Evolutionary conservation across 2,329 filamentous ascomycete species (phyloP).

Genomic region (Nigrograna mackinnonii): DNA sequence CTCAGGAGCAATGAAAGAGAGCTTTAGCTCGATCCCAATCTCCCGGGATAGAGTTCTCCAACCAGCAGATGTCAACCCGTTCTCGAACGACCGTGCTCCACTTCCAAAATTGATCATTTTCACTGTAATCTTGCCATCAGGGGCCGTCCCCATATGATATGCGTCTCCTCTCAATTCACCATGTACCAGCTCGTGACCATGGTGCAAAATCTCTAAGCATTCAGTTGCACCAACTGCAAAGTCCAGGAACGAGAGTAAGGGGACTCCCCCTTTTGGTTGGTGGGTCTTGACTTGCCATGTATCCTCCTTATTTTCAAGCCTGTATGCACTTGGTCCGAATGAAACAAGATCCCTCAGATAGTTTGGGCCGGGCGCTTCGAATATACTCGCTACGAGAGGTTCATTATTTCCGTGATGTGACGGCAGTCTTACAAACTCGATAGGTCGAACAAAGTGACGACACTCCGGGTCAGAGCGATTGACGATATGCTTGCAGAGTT

Average conservation of each 20-base stretch:
- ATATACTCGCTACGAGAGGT: slow-evolving; percentile 78
- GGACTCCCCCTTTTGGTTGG: slow-evolving; percentile 59
- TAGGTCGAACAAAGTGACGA: slow-evolving; percentile 76
- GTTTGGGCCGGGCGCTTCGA: slow-evolving; percentile 76
- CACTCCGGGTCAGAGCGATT: slow-evolving; percentile 72
- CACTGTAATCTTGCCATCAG: slow-evolving; percentile 71
- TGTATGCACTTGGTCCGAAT: slow-evolving; percentile 67
- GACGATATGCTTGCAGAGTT: slow-evolving; percentile 75
- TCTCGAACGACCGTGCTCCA: slow-evolving; percentile 85
- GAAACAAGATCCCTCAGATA: slow-evolving; percentile 72
- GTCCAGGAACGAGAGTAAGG: slow-evolving; percentile 78
- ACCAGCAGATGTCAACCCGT: slow-evolving; percentile 80
- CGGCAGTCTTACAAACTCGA: slow-evolving; percentile 77
- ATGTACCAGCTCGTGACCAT: slow-evolving; percentile 82
- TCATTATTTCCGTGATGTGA: slow-evolving; percentile 67
- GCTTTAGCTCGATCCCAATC: slow-evolving; percentile 82
- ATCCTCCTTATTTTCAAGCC: slow-evolving; percentile 17
- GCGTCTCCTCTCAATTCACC: slow-evolving; percentile 90
- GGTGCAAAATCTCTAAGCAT: slow-evolving; percentile 88
- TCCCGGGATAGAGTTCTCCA: slow-evolving; percentile 86
- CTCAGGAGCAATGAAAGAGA: slow-evolving; percentile 91
- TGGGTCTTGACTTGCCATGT: slow-evolving; percentile 16
- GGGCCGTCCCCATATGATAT: slow-evolving; percentile 74
- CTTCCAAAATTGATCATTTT: slow-evolving; percentile 85
- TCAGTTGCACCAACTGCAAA: slow-evolving; percentile 89